Percentiles rank a stretch among this genome's conserved stretches.
Conservation (phyloP, 345 rosid genomes). For the Aurinia saxatilis region DNA sequence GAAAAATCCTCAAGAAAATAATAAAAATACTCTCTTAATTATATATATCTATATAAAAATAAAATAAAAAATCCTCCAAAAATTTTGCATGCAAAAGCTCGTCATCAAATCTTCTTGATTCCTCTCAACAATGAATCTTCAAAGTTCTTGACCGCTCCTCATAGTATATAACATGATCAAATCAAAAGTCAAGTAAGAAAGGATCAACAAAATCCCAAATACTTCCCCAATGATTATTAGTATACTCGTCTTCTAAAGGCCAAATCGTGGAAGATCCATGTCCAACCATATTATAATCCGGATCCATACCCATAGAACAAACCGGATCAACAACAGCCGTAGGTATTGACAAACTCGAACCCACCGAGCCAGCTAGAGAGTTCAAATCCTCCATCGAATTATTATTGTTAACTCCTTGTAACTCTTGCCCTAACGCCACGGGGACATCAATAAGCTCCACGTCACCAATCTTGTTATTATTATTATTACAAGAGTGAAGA, state of each 20-base stretch:
- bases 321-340: slow-evolving; percentile 13
- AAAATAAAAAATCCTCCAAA: slow-evolving; percentile 11
- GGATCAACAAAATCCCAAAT: slow-evolving; percentile 64
- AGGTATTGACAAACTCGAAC: slow-evolving; percentile 38
- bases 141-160: background rate
- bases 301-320: slow-evolving; percentile 41
- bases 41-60: background rate
- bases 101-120: slow-evolving; percentile 5
- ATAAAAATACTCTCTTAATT: background rate
- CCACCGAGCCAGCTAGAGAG: slow-evolving; percentile 39
- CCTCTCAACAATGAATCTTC: slow-evolving; percentile 3
- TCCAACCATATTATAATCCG: slow-evolving; percentile 31
- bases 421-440: slow-evolving; percentile 18
- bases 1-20: background rate
- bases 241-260: slow-evolving; percentile 76
- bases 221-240: slow-evolving; percentile 34
- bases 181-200: slow-evolving; percentile 47
- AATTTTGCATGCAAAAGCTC: slow-evolving; percentile 25
- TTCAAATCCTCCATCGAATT: slow-evolving; percentile 28
- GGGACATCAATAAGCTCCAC: slow-evolving; percentile 11
- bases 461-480: slow-evolving; percentile 5
- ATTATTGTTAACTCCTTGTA: background rate
- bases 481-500: background rate
- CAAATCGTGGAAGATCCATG: slow-evolving; percentile 48
- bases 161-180: slow-evolving; percentile 8